A percentile compares a stretch with the other conserved stretches of the same genome.
phyloP scores from a whole-genome alignment of 257 asterid species.

The Penstemon davidsonii region DNA sequence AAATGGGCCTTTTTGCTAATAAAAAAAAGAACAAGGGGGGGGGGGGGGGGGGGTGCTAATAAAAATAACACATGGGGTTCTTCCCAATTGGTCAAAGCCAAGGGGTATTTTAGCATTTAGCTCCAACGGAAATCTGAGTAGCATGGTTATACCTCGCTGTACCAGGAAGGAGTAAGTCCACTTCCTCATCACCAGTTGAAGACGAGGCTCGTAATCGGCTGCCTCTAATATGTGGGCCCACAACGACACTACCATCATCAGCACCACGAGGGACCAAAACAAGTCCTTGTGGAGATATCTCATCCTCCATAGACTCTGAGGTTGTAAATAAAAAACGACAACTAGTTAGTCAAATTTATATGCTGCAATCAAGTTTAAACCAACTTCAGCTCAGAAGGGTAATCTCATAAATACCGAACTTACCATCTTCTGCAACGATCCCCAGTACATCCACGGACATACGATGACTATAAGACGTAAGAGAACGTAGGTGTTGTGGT shows the following conservation, averaged over 20 bases:
- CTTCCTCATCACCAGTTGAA: slow-evolving; percentile 90
- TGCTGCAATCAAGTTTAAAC: not conserved
- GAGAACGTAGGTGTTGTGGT: slow-evolving; percentile 83
- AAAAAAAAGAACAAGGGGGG: no score
- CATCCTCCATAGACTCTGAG: slow-evolving; percentile 81
- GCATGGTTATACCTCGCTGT: slow-evolving; percentile 75
- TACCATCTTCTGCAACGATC: slow-evolving; percentile 93
- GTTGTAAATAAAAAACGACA: slow-evolving; percentile 19
- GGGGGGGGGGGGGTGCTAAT: no score
- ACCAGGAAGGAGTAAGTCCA: slow-evolving; percentile 98
- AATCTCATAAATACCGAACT: not conserved
- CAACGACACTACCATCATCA: slow-evolving; percentile 62
- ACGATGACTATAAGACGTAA: slow-evolving; percentile 52
- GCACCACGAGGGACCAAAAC: slow-evolving; percentile 83
- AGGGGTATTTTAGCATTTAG: no score
- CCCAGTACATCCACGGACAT: slow-evolving; percentile 64
- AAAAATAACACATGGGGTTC: no score
- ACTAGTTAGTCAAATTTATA: not conserved
- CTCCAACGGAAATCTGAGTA: not conserved
- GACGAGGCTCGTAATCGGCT: slow-evolving; percentile 82
- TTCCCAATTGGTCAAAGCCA: no score
- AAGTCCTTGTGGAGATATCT: slow-evolving; percentile 88
- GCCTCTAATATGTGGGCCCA: slow-evolving; percentile 92
- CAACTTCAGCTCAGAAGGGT: not conserved
- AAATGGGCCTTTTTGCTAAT: no score